Percentiles rank a stretch among this genome's conserved stretches.
phyloP scores from a whole-genome alignment of 2,329 filamentous ascomycete genomes.

The Xylaria sp. region DNA sequence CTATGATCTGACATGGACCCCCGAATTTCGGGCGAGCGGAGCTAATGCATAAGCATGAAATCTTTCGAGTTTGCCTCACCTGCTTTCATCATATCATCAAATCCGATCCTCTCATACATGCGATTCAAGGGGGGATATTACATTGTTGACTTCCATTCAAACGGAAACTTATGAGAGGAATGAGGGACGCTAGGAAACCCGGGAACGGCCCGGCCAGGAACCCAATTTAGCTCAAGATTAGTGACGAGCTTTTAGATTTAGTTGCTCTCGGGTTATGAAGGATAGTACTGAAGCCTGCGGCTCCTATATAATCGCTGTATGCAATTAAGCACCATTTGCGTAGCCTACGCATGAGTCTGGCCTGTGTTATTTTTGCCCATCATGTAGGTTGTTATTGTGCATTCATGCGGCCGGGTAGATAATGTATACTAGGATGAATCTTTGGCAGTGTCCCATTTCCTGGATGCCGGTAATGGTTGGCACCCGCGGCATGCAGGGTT shows the following conservation, averaged over 20 bases:
- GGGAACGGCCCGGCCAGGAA: neutral
- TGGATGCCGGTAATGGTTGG: constrained; percentile 23
- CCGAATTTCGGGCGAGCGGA: constrained; percentile 30
- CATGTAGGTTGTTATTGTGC: neutral
- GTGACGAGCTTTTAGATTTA: neutral
- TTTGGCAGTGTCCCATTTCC: constrained; percentile 20
- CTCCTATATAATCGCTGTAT: neutral
- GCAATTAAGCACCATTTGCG: neutral
- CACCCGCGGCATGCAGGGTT: constrained; percentile 27
- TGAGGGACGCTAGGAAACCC: neutral
- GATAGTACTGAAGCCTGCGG: neutral
- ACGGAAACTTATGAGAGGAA: neutral
- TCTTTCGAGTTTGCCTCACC: constrained; percentile 20
- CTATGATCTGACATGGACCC: constrained; percentile 11
- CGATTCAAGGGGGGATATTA: constrained; percentile 1
- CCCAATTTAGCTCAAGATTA: neutral
- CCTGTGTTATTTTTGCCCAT: constrained; percentile 8
- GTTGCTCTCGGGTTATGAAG: neutral
- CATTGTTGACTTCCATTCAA: neutral
- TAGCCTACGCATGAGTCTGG: neutral
- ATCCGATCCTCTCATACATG: neutral
- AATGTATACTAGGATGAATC: constrained; percentile 8
- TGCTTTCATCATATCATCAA: constrained; percentile 17
- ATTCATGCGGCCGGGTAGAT: neutral
- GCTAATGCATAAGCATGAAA: constrained; percentile 16